Evolutionary conservation across 192 early-diverging fungal genomes (phyloP).

Genomic region (Kappamyces sp.): DNA sequence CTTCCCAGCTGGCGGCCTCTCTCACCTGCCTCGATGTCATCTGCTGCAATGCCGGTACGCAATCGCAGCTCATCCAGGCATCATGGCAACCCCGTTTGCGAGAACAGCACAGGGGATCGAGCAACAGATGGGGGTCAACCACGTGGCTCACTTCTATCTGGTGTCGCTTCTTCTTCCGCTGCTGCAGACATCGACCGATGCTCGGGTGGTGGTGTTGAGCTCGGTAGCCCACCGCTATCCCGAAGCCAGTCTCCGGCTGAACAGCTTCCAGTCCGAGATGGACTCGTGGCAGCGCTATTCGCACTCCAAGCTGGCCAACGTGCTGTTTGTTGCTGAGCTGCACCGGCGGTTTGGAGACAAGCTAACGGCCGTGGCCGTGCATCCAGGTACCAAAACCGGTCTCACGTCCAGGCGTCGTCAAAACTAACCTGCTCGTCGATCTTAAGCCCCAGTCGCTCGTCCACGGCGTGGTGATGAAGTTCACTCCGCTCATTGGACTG

Average conservation of each 20-base stretch:
- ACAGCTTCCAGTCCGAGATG: constrained; percentile 11
- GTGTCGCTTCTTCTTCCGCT: constrained; percentile 18
- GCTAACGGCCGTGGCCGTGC: constrained; percentile 6
- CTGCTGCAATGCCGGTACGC: constrained; percentile 56
- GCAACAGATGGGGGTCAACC: constrained; percentile 40
- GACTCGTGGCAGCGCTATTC: constrained; percentile 25
- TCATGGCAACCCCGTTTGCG: constrained; percentile 26
- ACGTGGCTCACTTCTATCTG: constrained; percentile 42
- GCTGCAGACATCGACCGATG: neutral
- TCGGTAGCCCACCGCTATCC: constrained; percentile 8
- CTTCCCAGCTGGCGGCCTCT: constrained; percentile 25
- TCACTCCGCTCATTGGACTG: neutral
- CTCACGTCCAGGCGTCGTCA: constrained; percentile 10
- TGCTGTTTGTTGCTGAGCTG: constrained; percentile 29
- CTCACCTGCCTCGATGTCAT: constrained; percentile 40
- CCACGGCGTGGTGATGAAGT: neutral
- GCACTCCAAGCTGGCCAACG: constrained; percentile 43
- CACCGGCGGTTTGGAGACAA: constrained; percentile 19
- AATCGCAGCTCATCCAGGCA: constrained; percentile 20
- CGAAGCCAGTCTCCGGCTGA: constrained; percentile 18
- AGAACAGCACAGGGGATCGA: constrained; percentile 36
- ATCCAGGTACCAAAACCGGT: constrained; percentile 19
- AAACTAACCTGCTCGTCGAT: constrained; percentile 2
- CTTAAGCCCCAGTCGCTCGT: neutral
- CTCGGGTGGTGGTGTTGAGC: constrained; percentile 34